These are phyloP conservation scores for Phytopythium mirpurense DNA, from an alignment of 352 stramenopile genomes.

Conservation along the genomic window DNA sequence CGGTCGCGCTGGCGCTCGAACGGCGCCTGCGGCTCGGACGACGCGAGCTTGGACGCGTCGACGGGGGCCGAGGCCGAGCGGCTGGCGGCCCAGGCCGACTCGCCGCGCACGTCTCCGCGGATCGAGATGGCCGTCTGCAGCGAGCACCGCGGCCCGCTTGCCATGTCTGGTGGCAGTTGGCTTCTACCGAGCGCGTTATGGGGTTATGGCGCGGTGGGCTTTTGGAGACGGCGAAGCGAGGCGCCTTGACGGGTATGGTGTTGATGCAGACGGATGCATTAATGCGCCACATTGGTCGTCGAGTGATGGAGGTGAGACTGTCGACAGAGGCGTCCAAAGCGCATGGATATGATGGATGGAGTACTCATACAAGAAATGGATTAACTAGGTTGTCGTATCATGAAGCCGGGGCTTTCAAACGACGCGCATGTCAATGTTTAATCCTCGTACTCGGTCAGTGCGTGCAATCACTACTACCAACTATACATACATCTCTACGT, in stretches of 20 bases:
- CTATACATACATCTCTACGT: no score
- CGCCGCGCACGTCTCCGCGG: constrained; percentile 13
- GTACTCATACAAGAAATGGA: constrained; percentile 77
- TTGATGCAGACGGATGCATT: no score
- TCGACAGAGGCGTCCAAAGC: neutral
- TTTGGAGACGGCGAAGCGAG: no score
- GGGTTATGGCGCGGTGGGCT: no score
- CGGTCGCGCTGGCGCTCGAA: neutral
- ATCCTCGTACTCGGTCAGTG: constrained; percentile 38
- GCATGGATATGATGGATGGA: no score
- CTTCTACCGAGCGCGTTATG: no score
- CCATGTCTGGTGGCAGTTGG: neutral
- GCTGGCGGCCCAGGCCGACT: constrained; percentile 7
- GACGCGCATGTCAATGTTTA: constrained; percentile 76
- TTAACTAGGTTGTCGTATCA: constrained; percentile 83
- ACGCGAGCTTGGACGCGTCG: neutral
- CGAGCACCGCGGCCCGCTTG: constrained; percentile 8
- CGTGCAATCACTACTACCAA: constrained; percentile 6
- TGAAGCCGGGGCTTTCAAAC: constrained; percentile 64
- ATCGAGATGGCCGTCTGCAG: constrained; percentile 19
- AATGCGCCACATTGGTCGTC: no score
- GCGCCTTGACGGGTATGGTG: no score
- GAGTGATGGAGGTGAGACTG: no score
- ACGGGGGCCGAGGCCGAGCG: neutral
- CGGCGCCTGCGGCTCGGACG: constrained; percentile 3